Percentiles rank a stretch among this genome's conserved stretches.
phyloP scores from a whole-genome alignment of 805 yeast genomes.

The Blastobotrys terrestris region DNA sequence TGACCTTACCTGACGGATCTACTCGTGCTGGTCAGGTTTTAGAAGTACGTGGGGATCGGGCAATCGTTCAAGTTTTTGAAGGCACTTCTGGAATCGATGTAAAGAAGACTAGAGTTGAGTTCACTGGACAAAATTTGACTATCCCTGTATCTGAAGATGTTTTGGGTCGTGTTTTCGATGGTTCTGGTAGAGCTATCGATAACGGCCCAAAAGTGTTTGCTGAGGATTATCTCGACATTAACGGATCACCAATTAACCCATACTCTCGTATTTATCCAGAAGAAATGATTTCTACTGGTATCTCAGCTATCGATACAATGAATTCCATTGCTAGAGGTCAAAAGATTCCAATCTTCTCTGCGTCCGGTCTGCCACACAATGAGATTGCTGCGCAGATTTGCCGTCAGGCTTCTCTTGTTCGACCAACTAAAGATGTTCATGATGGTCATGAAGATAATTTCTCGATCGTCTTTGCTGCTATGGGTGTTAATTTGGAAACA shows the following conservation, averaged over 20 bases:
- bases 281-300: constrained; percentile 99
- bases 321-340: constrained; percentile 99
- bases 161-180: constrained; percentile 97
- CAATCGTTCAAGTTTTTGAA: constrained; percentile 97
- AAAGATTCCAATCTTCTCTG: constrained; percentile 97
- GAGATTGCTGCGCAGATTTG: constrained; percentile 99
- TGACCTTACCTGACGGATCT: constrained; percentile 94
- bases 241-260: constrained; percentile 98
- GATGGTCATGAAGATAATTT: constrained; percentile 99
- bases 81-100: constrained; percentile 99
- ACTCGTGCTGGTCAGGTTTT: constrained; percentile 95
- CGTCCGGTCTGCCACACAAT: constrained; percentile 98
- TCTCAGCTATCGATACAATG: constrained; percentile 98
- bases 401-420: constrained; percentile 98
- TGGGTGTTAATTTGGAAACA: constrained; percentile 99
- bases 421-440: constrained; percentile 99
- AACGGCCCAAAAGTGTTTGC: constrained; percentile 98
- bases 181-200: constrained; percentile 97
- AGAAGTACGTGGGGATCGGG: constrained; percentile 95
- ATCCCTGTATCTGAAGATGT: constrained; percentile 95
- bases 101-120: constrained; percentile 93
- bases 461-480: constrained; percentile 98
- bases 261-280: constrained; percentile 98
- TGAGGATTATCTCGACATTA: constrained; percentile 96
- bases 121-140: constrained; percentile 89